A percentile compares a stretch with the other conserved stretches of the same genome.
Conservation (phyloP, 169 alveolate genomes). For the Ichthyophthirius multifiliis region DNA sequence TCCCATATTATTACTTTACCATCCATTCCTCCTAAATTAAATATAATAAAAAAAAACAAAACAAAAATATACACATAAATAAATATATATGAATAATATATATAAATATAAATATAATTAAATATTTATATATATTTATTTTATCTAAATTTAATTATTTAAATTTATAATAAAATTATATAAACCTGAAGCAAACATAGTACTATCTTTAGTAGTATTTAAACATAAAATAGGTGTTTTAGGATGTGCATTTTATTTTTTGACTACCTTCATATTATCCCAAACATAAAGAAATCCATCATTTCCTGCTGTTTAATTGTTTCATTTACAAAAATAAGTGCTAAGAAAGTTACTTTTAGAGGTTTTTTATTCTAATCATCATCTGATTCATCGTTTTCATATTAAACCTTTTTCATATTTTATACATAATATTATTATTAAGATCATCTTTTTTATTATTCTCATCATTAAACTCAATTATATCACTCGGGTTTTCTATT, state of each 20-base stretch:
- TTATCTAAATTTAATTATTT: not conserved
- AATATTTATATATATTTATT: not conserved
- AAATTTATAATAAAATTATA: not conserved
- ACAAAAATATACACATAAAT: not conserved
- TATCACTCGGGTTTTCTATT: constrained; percentile 34
- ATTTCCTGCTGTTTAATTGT: constrained; percentile 71
- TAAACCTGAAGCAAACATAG: constrained; percentile 65
- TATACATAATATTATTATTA: not conserved
- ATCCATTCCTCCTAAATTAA: constrained; percentile 56
- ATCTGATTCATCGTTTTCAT: constrained; percentile 13
- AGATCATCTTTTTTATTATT: not conserved
- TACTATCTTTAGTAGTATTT: constrained; percentile 53
- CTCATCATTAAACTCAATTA: constrained; percentile 34
- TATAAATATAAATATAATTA: too few species aligned
- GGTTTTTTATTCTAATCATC: constrained; percentile 54
- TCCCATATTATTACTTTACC: constrained; percentile 77
- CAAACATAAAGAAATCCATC: constrained; percentile 77
- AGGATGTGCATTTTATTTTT: constrained; percentile 75
- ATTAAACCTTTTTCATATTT: too few species aligned
- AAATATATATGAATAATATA: not conserved
- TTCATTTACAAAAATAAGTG: constrained; percentile 59
- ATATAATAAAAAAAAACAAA: not conserved
- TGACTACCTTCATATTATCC: constrained; percentile 67
- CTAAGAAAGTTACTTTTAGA: constrained; percentile 65
- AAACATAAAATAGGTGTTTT: constrained; percentile 65